These are phyloP conservation scores for Penicillium sumatraense DNA, from an alignment of 2,329 filamentous ascomycete genomes.

Conservation along the genomic window DNA sequence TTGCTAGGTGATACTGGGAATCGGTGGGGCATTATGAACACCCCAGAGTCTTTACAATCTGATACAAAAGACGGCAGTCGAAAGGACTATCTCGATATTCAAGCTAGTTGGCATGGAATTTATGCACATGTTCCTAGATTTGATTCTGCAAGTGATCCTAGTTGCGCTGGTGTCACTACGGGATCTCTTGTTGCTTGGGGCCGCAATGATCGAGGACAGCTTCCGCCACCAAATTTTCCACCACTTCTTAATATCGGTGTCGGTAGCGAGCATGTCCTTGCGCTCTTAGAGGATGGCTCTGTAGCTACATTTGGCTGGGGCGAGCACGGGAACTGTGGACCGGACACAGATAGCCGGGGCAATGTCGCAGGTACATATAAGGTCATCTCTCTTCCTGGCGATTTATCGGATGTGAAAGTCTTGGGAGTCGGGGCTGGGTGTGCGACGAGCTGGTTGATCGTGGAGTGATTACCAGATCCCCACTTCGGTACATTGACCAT, in stretches of 20 bases:
- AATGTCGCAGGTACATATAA: conserved; percentile 74
- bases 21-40: conserved; percentile 68
- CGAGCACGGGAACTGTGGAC: conserved; percentile 95
- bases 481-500: background rate
- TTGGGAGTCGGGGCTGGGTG: conserved; percentile 78
- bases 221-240: conserved; percentile 68
- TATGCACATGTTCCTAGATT: conserved; percentile 62
- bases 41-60: conserved; percentile 49
- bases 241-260: conserved; percentile 68
- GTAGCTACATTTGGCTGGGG: conserved; percentile 94
- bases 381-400: conserved; percentile 64
- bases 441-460: conserved; percentile 79
- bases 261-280: conserved; percentile 90
- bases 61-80: background rate
- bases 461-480: conserved; percentile 23
- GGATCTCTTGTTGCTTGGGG: conserved; percentile 72
- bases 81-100: conserved; percentile 53
- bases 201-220: conserved; percentile 80
- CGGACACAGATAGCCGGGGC: conserved; percentile 61
- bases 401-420: conserved; percentile 51
- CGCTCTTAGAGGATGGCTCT: conserved; percentile 65
- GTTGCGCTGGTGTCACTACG: conserved; percentile 47
- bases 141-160: background rate
- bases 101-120: conserved; percentile 81
- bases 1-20: conserved; percentile 69